Evolutionary conservation across 495 filamentous ascomycete species (phyloP).

Genomic region (Annulohypoxylon moriforme): DNA sequence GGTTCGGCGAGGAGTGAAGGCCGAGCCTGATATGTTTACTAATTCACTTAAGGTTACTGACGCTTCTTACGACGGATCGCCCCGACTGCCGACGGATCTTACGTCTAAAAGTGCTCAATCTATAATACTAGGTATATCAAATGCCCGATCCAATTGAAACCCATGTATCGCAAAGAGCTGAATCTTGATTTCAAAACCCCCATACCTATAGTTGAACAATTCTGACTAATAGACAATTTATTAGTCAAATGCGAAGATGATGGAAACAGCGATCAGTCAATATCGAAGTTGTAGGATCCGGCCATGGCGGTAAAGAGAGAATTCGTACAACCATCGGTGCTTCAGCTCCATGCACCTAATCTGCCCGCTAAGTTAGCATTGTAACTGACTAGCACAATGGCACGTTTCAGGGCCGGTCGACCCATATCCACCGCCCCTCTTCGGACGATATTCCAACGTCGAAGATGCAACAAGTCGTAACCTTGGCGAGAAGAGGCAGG

Average conservation of each 20-base stretch:
- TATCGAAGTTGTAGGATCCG: background rate
- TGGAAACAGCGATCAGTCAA: background rate
- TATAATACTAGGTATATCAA: background rate
- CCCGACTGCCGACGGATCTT: conserved; percentile 5
- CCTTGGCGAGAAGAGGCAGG: background rate
- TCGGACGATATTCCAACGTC: background rate
- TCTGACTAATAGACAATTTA: background rate
- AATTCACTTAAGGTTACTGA: background rate
- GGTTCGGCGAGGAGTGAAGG: background rate
- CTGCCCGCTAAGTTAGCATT: background rate
- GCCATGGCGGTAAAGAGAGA: background rate
- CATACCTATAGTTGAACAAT: background rate
- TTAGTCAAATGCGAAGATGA: background rate
- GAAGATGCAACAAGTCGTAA: background rate
- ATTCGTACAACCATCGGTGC: background rate
- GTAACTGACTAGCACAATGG: conserved; percentile 1
- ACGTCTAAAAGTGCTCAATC: conserved; percentile 2
- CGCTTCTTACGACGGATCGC: background rate
- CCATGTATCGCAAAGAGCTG: background rate
- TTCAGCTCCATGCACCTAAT: conserved; percentile 10
- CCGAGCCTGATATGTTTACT: background rate
- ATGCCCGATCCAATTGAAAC: conserved; percentile 6
- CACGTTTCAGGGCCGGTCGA: conserved; percentile 21
- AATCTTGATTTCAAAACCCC: background rate
- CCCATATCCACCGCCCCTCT: background rate